Evolutionary conservation across 805 yeast species (phyloP).

Genomic region (Candida parachauliodes): DNA sequence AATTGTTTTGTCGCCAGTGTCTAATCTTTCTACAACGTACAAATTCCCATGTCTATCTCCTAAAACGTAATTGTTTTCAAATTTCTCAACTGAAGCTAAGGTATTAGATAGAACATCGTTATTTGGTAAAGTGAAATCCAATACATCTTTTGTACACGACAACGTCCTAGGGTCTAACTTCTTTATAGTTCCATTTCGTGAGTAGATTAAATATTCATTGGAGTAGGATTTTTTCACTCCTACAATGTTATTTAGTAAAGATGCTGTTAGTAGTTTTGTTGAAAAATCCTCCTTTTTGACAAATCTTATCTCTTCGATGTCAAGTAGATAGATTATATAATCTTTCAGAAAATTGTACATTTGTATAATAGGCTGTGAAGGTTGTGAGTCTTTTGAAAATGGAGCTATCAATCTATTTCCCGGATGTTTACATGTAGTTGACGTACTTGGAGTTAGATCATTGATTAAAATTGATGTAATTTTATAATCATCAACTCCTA

Average conservation of each 20-base stretch:
- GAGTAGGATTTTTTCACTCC: constrained; percentile 27
- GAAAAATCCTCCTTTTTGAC: constrained; percentile 16
- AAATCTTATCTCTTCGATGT: constrained; percentile 34
- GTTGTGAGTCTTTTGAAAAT: constrained; percentile 5
- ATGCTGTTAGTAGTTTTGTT: constrained; percentile 22
- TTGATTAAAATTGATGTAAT: constrained; percentile 11
- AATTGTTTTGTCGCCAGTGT: constrained; percentile 9
- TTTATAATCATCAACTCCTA: constrained; percentile 13
- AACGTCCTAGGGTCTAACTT: constrained; percentile 15
- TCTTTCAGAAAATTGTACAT: constrained; percentile 20
- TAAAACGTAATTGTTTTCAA: constrained; percentile 24
- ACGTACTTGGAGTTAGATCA: constrained; percentile 11
- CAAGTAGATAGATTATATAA: constrained; percentile 29
- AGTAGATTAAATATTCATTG: constrained; percentile 36
- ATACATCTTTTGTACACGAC: constrained; percentile 9
- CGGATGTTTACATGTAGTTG: neutral
- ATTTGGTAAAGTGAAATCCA: constrained; percentile 18
- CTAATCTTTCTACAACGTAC: constrained; percentile 18
- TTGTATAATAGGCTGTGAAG: constrained; percentile 19
- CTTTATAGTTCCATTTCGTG: constrained; percentile 40
- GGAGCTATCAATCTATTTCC: neutral
- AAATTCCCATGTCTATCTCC: constrained; percentile 52
- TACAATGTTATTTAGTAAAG: constrained; percentile 34
- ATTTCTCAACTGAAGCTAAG: constrained; percentile 39
- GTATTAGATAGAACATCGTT: constrained; percentile 36